These are phyloP conservation scores for Leersia perrieri DNA, from an alignment of 176 grass and related monocot species.

Conservation along the genomic window DNA sequence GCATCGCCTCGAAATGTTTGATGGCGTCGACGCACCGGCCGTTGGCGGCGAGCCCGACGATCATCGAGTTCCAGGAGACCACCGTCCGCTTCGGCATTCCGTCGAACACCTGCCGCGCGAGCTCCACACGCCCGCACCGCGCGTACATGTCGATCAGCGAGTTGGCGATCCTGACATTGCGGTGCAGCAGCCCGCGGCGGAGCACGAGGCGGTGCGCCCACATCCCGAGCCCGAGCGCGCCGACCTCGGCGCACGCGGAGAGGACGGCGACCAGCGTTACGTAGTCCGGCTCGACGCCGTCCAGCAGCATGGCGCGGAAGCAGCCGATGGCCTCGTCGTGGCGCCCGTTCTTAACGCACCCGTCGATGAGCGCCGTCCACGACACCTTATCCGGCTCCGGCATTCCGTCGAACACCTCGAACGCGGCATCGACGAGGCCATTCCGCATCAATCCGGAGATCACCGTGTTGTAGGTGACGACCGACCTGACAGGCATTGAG, in stretches of 20 bases:
- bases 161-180: constrained; percentile 53
- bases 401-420: constrained; percentile 57
- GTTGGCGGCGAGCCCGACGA: constrained; percentile 49
- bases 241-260: constrained; percentile 50
- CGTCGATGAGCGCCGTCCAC: constrained; percentile 68
- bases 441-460: constrained; percentile 56
- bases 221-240: constrained; percentile 52
- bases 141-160: constrained; percentile 71
- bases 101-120: constrained; percentile 58
- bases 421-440: constrained; percentile 38
- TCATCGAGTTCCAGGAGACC: constrained; percentile 66
- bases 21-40: constrained; percentile 38
- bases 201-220: constrained; percentile 58
- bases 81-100: constrained; percentile 46
- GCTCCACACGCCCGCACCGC: constrained; percentile 51
- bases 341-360: constrained; percentile 53
- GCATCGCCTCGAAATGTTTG: constrained; percentile 64
- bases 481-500: constrained; percentile 44
- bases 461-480: constrained; percentile 66
- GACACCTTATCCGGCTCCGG: constrained; percentile 54
- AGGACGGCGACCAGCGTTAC: constrained; percentile 49
- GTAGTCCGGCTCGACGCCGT: constrained; percentile 45
- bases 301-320: constrained; percentile 51
- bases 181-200: constrained; percentile 15
- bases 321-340: constrained; percentile 54